Percentiles rank a stretch among this genome's conserved stretches.
These are phyloP conservation scores for Prunus padus DNA, from an alignment of 306 rosid species.

Conservation along the genomic window DNA sequence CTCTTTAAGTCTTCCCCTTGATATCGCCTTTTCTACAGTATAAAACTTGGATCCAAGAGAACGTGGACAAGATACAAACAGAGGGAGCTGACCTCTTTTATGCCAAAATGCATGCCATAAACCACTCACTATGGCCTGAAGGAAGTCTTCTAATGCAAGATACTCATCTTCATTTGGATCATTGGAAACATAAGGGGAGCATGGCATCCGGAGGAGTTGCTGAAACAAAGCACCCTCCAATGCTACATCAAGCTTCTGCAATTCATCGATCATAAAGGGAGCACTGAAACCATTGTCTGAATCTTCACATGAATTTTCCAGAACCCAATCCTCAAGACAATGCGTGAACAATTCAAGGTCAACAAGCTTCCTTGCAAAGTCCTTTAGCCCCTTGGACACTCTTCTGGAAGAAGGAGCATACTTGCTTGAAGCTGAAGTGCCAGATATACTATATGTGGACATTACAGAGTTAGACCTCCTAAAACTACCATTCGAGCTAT, in stretches of 20 bases:
- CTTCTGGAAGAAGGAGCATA: conserved; percentile 55
- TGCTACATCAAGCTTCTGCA: conserved; percentile 83
- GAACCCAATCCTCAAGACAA: conserved; percentile 70
- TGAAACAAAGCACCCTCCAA: conserved; percentile 81
- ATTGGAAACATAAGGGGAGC: conserved; percentile 35
- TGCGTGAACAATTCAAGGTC: conserved; percentile 63
- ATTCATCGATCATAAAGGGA: conserved; percentile 67
- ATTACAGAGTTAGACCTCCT: conserved; percentile 66
- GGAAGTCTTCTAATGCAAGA: conserved; percentile 83
- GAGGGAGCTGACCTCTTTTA: conserved; percentile 69
- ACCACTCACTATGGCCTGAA: conserved; percentile 67
- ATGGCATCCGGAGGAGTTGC: conserved; percentile 84
- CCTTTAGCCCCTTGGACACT: conserved; percentile 68
- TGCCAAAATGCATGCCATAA: conserved; percentile 96
- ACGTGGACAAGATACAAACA: conserved; percentile 74
- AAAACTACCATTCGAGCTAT: conserved; percentile 77
- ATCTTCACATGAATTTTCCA: conserved; percentile 54
- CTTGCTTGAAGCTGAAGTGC: conserved; percentile 61
- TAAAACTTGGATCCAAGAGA: conserved; percentile 72
- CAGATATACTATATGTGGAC: conserved; percentile 60
- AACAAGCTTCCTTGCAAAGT: conserved; percentile 63
- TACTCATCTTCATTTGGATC: conserved; percentile 65
- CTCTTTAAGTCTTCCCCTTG: conserved; percentile 71
- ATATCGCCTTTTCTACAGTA: conserved; percentile 71
- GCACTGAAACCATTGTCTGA: conserved; percentile 51